A percentile compares a stretch with the other conserved stretches of the same genome.
These are phyloP conservation scores for Sclerotinia trifoliorum DNA, from an alignment of 2,329 filamentous ascomycete species.

Conservation along the genomic window DNA sequence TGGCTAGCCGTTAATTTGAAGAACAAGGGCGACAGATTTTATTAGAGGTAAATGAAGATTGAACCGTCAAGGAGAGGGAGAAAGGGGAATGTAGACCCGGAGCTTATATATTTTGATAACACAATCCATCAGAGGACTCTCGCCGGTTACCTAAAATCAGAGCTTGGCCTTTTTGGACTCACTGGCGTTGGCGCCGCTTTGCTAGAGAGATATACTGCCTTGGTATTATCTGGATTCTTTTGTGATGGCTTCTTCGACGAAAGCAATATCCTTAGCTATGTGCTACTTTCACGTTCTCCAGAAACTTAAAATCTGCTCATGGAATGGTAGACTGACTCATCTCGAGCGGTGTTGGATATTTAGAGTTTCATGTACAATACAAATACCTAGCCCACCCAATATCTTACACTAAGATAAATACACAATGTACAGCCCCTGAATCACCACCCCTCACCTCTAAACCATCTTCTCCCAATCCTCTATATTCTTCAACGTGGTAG, in stretches of 20 bases:
- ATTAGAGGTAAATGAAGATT: not conserved
- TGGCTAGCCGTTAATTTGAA: not conserved
- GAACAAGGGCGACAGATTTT: not conserved
- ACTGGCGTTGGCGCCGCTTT: not conserved
- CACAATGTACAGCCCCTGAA: conserved; percentile 5
- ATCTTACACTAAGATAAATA: conserved; percentile 4
- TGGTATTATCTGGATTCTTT: not conserved
- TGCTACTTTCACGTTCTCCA: not conserved
- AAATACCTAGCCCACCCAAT: not conserved
- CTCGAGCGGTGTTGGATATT: not conserved
- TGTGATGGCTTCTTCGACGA: not conserved
- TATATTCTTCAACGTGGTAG: conserved; percentile 47
- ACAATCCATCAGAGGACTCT: not conserved
- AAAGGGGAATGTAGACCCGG: too few relatives aligned
- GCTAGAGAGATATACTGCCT: not conserved
- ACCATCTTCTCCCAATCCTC: conserved; percentile 22
- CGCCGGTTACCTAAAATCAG: not conserved
- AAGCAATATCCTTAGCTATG: not conserved
- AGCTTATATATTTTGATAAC: not conserved
- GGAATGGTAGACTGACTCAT: not conserved
- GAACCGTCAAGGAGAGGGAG: not conserved
- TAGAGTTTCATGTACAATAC: not conserved
- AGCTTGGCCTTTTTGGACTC: not conserved
- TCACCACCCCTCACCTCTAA: not conserved
- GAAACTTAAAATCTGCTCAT: not conserved